A percentile compares a stretch with the other conserved stretches of the same genome.
These are phyloP conservation scores for Luffa aegyptiaca DNA, from an alignment of 306 rosid genomes.

Conservation along the genomic window DNA sequence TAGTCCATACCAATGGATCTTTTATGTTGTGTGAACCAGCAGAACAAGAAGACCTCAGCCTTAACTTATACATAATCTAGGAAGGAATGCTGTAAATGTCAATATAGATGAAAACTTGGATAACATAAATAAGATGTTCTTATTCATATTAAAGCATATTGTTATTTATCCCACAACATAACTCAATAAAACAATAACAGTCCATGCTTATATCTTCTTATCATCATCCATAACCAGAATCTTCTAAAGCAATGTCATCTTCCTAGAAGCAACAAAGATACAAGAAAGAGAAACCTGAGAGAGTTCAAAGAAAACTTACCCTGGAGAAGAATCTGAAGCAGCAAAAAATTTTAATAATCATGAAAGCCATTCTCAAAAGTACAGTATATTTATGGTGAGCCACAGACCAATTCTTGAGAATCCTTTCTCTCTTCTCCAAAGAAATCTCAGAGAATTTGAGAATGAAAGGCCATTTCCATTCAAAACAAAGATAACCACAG, in stretches of 20 bases:
- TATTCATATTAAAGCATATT: neutral
- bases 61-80: neutral
- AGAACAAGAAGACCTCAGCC: neutral
- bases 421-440: slow-evolving; percentile 56
- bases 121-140: neutral
- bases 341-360: slow-evolving; percentile 51
- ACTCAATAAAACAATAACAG: neutral
- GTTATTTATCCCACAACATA: neutral
- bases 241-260: neutral
- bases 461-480: slow-evolving; percentile 67
- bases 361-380: slow-evolving; percentile 41
- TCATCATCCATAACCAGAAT: neutral
- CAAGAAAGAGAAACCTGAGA: neutral
- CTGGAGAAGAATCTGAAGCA: slow-evolving; percentile 60
- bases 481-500: slow-evolving; percentile 52
- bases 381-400: slow-evolving; percentile 31
- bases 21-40: neutral
- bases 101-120: neutral
- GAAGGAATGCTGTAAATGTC: neutral
- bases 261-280: neutral
- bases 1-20: neutral
- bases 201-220: neutral
- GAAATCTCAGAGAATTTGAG: slow-evolving; percentile 61
- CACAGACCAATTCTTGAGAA: slow-evolving; percentile 67
- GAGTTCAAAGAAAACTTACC: slow-evolving; percentile 30